Conservation (phyloP, 192 early-diverging fungal genomes). For the Neocallimastix lanati region DNA sequence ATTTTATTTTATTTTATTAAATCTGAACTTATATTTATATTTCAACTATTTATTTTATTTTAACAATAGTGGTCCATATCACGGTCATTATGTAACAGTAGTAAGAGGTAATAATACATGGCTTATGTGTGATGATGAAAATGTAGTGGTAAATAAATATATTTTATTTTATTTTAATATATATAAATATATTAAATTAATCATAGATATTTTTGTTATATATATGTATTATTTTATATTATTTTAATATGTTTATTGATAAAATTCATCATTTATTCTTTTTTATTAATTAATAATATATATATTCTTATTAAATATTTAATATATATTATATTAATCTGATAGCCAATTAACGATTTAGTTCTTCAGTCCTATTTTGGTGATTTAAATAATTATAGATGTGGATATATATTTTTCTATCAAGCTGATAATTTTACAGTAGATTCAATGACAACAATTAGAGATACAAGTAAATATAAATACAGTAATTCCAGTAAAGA, state of each 20-base stretch:
- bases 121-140: constrained; percentile 93
- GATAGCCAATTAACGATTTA: constrained; percentile 44
- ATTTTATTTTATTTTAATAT: no score
- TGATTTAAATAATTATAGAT: constrained; percentile 49
- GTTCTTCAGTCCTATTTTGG: constrained; percentile 69
- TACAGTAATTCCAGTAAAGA: background rate
- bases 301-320: background rate
- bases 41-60: no score
- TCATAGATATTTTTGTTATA: no score
- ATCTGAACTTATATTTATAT: no score
- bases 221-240: no score
- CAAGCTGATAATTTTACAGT: constrained; percentile 17
- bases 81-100: constrained; percentile 90
- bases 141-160: no score
- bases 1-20: no score
- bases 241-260: no score
- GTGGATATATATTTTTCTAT: constrained; percentile 67
- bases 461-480: background rate
- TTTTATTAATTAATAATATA: no score
- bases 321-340: background rate
- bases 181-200: no score
- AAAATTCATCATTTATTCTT: no score
- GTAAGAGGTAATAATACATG: constrained; percentile 65
- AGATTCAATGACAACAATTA: background rate
- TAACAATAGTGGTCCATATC: constrained; percentile 57